Conservation (phyloP, 2,329 filamentous ascomycete species). For the Paracoccidioides lutzii region DNA sequence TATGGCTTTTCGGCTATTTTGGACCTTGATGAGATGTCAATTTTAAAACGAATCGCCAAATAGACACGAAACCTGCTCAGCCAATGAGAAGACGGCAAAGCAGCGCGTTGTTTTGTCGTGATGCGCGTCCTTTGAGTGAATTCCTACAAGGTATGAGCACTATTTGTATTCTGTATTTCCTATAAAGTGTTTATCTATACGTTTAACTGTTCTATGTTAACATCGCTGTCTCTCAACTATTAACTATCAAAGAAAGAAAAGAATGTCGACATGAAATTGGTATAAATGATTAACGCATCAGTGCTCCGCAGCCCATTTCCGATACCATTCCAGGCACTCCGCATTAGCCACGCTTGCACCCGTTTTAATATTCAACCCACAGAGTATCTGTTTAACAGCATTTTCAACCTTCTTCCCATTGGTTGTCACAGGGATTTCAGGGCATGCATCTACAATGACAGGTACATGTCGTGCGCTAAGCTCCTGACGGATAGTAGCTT, state of each 20-base stretch:
- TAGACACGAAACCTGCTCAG: no score
- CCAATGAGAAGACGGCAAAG: no score
- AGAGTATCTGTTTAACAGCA: slow-evolving; percentile 90
- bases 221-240: no score
- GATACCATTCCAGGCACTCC: slow-evolving; percentile 79
- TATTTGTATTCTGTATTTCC: no score
- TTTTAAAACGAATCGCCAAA: no score
- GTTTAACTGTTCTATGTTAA: no score
- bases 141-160: no score
- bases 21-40: no score
- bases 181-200: no score
- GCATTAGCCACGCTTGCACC: slow-evolving; percentile 90
- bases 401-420: slow-evolving; percentile 99
- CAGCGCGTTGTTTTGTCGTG: no score
- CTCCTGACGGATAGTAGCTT: slow-evolving; percentile 56
- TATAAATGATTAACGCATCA: slow-evolving; percentile 1
- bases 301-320: slow-evolving; percentile 54
- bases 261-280: background rate
- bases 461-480: slow-evolving; percentile 85
- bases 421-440: slow-evolving; percentile 77
- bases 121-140: no score
- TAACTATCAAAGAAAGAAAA: background rate
- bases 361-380: slow-evolving; percentile 72
- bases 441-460: slow-evolving; percentile 64
- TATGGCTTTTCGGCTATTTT: no score